Percentiles rank a stretch among this genome's conserved stretches.
Evolutionary conservation across 371 early-diverging fungal species (phyloP).

Genomic region (Rhizopus stolonifer): DNA sequence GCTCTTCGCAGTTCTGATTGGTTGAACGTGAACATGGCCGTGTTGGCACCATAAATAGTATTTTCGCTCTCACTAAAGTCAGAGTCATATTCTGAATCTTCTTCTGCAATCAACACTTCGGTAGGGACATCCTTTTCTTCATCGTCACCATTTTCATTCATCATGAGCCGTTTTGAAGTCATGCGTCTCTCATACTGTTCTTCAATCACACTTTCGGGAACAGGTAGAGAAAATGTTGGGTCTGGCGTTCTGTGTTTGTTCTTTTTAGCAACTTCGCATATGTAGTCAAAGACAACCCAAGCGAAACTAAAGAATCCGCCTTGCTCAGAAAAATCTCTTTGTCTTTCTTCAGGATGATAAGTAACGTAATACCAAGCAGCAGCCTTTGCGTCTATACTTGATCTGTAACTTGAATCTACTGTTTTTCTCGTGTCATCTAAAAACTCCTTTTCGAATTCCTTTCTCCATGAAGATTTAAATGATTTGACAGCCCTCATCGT

Average conservation of each 20-base stretch:
- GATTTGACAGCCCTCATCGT: constrained; percentile 40
- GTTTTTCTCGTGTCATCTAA: constrained; percentile 6
- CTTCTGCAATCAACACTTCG: background rate
- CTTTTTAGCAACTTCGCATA: constrained; percentile 54
- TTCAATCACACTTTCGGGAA: constrained; percentile 18
- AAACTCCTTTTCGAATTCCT: constrained; percentile 51
- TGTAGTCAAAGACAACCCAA: constrained; percentile 59
- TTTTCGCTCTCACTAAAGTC: background rate
- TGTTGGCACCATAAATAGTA: background rate
- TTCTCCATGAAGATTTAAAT: constrained; percentile 42
- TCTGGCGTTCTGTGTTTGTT: constrained; percentile 6
- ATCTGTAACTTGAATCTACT: constrained; percentile 14
- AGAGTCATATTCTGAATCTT: constrained; percentile 1
- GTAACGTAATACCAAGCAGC: constrained; percentile 79
- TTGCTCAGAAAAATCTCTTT: constrained; percentile 18
- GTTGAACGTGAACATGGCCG: background rate
- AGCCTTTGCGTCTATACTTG: constrained; percentile 54
- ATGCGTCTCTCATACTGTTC: background rate
- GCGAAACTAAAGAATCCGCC: constrained; percentile 57
- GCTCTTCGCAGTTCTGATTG: background rate
- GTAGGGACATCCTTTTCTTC: constrained; percentile 12
- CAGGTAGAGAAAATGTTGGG: background rate
- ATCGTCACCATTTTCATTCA: background rate
- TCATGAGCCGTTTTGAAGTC: background rate
- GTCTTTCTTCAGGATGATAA: constrained; percentile 51